These are phyloP conservation scores for Elsinoe australis DNA, from an alignment of 2,329 filamentous ascomycete species.

Conservation along the genomic window DNA sequence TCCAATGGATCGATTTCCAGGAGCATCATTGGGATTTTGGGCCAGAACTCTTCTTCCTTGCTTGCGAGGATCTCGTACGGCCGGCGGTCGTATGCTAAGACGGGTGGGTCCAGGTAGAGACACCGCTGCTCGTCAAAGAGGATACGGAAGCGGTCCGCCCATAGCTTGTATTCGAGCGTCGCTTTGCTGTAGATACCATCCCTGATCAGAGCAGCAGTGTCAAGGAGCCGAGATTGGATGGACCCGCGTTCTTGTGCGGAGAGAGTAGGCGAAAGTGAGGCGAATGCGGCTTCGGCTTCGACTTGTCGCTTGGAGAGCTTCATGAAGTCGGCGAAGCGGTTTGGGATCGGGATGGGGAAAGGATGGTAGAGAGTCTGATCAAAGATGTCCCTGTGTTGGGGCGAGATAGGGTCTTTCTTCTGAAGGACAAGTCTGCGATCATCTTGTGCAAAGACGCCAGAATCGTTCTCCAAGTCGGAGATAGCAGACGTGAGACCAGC, in stretches of 20 bases:
- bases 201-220: neutral
- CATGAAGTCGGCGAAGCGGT: slow-evolving; percentile 4
- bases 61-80: slow-evolving; percentile 61
- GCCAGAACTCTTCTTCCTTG: slow-evolving; percentile 57
- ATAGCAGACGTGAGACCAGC: neutral
- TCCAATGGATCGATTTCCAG: slow-evolving; percentile 59
- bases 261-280: neutral
- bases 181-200: slow-evolving; percentile 1
- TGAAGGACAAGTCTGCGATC: neutral
- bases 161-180: slow-evolving; percentile 6
- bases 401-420: neutral
- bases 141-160: neutral
- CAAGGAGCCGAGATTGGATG: neutral
- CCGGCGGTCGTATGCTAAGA: slow-evolving; percentile 62
- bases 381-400: neutral
- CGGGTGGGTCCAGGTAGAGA: slow-evolving; percentile 6
- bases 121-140: slow-evolving; percentile 7
- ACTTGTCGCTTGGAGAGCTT: slow-evolving; percentile 2
- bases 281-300: slow-evolving; percentile 11
- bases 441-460: neutral
- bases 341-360: neutral
- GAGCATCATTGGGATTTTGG: slow-evolving; percentile 50
- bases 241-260: neutral
- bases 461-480: neutral
- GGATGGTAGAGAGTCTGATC: neutral